These are phyloP conservation scores for Podospora didyma DNA, from an alignment of 495 filamentous ascomycete genomes.

Conservation along the genomic window DNA sequence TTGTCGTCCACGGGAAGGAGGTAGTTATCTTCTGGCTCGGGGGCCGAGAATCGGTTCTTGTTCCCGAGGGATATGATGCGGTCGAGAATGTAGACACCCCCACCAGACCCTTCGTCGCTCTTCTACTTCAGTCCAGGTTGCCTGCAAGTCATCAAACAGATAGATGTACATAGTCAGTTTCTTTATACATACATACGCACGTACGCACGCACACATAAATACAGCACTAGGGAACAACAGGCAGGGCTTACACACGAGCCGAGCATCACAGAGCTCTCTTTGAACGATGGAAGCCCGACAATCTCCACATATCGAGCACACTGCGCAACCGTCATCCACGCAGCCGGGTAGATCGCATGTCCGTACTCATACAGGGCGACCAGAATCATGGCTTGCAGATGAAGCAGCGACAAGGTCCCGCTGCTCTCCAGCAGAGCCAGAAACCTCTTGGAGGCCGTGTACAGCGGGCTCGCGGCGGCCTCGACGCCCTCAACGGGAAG, in stretches of 20 bases:
- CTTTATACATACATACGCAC: too few relatives aligned
- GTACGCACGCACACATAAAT: background rate
- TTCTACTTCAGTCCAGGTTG: conserved; percentile 47
- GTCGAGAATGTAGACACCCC: conserved; percentile 47
- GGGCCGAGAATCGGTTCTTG: conserved; percentile 36
- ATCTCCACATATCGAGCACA: conserved; percentile 43
- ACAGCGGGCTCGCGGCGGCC: conserved; percentile 32
- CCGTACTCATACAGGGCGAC: conserved; percentile 46
- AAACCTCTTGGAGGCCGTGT: conserved; percentile 40
- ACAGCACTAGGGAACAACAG: background rate
- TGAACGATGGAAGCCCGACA: conserved; percentile 39
- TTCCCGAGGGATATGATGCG: conserved; percentile 43
- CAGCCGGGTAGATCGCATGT: conserved; percentile 46
- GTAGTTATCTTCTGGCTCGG: conserved; percentile 35
- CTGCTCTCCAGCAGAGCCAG: conserved; percentile 31
- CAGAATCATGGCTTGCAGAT: conserved; percentile 42
- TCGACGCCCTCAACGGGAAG: conserved; percentile 22
- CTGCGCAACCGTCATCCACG: conserved; percentile 41
- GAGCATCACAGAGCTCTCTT: conserved; percentile 30
- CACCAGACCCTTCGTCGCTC: conserved; percentile 49
- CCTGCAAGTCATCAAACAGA: conserved; percentile 5
- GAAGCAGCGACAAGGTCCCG: conserved; percentile 36
- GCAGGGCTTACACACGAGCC: conserved; percentile 22
- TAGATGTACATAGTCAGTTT: background rate
- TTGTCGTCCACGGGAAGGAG: conserved; percentile 42